Evolutionary conservation across 2,329 filamentous ascomycete genomes (phyloP), one percentile per base, ranked within the genome.

Genomic region (Fusarium anguioides): DNA sequence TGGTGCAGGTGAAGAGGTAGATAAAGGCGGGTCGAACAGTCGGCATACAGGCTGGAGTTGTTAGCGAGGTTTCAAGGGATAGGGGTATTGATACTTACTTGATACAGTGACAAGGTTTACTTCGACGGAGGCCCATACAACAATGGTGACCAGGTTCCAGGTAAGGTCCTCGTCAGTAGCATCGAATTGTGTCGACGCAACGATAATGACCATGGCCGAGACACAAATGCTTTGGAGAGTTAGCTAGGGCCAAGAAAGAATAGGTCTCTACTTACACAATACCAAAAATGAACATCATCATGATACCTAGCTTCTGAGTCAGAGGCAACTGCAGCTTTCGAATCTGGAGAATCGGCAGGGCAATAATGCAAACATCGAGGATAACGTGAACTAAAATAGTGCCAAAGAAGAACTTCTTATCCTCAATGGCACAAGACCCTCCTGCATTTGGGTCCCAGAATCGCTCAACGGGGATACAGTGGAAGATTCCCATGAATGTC

Each of bases 331-430:
- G 66, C 3, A 79, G 44, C 27, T 75, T 75, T 8, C 55, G 55
- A 8, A 79, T 69, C 44, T 78, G 73, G 8, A 77, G 42, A 5
- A 76, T 60, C 0, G 76, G 76, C 1, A 79, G 59, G 2, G 64
- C 56, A 5, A 79, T 48, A 15, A 79, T 76, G 12, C 48, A 58
- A 4, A 78, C 33, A 7, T 79, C 77, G 14, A 79, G 66, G 2
- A 75, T 21, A 4, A 76, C 59, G 33, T 79, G 77, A 0, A 69
- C 66, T 3, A 76, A 29, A 6, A 76, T 69, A 1, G 75, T 76
- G 10, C 76, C 75, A 36, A 77, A 74, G 57, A 77, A 77, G 65
- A 76, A 78, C 29, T 71, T 75, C 6, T 68, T 66, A n/a, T 74
- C 73, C 37, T 77, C 59, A 18, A 72, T 70, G 1, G 49, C 46